A percentile compares a stretch with the other conserved stretches of the same genome.
Conservation (phyloP, 345 rosid species). For the Eucalyptus sideroxylon region DNA sequence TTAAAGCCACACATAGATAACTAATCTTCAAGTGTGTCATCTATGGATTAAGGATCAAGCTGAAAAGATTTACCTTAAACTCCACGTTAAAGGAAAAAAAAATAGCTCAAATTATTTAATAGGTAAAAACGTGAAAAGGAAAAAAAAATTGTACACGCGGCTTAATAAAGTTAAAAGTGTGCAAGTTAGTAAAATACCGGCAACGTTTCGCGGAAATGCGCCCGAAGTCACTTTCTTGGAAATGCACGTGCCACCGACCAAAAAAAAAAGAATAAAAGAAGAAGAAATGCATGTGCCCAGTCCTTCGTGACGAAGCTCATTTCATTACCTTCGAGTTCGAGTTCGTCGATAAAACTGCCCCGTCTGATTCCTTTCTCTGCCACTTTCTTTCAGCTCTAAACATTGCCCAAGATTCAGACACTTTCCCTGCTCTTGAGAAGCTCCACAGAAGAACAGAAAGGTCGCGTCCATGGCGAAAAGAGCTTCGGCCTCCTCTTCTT, state of each 20-base stretch:
- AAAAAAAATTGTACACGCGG: no score
- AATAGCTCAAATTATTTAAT: no score
- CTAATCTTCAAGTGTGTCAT: no score
- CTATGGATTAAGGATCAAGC: rapidly evolving
- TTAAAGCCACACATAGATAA: no score
- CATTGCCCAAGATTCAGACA: background rate
- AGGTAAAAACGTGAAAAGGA: rapidly evolving
- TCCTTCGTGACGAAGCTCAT: rapidly evolving
- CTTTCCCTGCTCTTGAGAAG: background rate
- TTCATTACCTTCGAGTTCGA: background rate
- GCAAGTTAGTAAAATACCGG: background rate
- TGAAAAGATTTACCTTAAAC: no score
- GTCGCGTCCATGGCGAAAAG: background rate
- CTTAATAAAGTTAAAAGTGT: no score
- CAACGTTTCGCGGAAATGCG: background rate
- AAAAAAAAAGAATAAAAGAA: no score
- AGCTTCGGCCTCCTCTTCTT: background rate
- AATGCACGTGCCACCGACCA: background rate
- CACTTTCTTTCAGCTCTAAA: rapidly evolving
- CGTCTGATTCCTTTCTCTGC: background rate
- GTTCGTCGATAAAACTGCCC: background rate
- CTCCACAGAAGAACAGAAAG: background rate
- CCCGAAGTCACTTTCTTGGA: background rate
- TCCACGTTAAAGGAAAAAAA: no score
- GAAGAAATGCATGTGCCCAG: no score